Conservation (phyloP, 495 filamentous ascomycete genomes). For the Aspergillus heteromorphus region DNA sequence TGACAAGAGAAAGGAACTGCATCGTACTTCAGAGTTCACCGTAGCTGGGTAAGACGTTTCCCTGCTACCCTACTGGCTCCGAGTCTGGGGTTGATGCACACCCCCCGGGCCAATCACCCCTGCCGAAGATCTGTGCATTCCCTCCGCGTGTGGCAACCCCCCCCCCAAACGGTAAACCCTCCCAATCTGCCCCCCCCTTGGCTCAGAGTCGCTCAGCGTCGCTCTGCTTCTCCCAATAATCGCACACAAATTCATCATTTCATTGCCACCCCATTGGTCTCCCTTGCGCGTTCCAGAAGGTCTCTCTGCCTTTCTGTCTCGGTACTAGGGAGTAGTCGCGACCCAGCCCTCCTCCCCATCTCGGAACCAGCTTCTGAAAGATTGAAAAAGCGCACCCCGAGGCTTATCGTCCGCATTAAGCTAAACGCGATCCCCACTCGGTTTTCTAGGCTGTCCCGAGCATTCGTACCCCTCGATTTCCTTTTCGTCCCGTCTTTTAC, state of each 20-base stretch:
- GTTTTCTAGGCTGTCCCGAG: conserved; percentile 3
- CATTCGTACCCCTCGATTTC: conserved; percentile 6
- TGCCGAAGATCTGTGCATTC: background rate
- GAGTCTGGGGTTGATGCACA: background rate
- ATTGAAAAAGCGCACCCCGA: background rate
- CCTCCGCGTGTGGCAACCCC: background rate
- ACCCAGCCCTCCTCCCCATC: background rate
- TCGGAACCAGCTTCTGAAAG: conserved; percentile 2
- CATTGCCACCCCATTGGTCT: too few relatives aligned
- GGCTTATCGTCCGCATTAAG: conserved; percentile 12
- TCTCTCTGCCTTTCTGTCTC: too few relatives aligned
- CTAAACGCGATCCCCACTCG: conserved; percentile 8
- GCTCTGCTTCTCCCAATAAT: background rate
- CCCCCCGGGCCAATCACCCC: background rate
- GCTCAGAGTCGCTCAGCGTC: too few relatives aligned
- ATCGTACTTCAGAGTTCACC: too few relatives aligned
- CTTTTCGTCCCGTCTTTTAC: conserved; percentile 1
- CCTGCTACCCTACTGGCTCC: background rate
- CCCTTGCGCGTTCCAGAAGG: too few relatives aligned
- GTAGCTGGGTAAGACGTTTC: background rate
- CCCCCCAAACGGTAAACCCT: background rate
- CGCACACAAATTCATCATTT: too few relatives aligned
- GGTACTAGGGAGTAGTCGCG: too few relatives aligned
- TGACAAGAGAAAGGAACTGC: too few relatives aligned
- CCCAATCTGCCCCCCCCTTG: background rate